phyloP scores from a whole-genome alignment of 2,329 filamentous ascomycete genomes.

The Aaosphaeria pasadenensis region DNA sequence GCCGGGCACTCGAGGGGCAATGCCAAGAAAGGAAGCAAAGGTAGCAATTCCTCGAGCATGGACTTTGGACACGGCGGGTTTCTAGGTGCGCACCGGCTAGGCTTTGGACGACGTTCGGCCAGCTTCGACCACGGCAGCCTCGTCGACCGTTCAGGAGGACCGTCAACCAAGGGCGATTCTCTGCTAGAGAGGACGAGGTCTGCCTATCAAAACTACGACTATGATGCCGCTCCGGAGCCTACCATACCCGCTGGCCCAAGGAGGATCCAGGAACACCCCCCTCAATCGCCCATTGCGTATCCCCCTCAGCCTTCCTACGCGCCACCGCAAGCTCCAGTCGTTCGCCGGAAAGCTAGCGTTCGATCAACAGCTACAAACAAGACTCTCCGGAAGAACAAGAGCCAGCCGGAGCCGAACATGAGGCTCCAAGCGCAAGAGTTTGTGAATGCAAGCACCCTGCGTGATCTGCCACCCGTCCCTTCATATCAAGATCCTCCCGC shows the following conservation, averaged over 20 bases:
- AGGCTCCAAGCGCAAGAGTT: constrained; percentile 48
- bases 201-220: constrained; percentile 52
- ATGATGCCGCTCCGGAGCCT: constrained; percentile 82
- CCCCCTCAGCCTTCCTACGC: constrained; percentile 37
- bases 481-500: constrained; percentile 49
- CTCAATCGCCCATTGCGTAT: constrained; percentile 37
- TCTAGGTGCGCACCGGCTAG: constrained; percentile 57
- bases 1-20: constrained; percentile 30
- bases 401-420: constrained; percentile 40
- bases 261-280: constrained; percentile 44
- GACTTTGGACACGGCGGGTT: constrained; percentile 61
- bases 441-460: constrained; percentile 45
- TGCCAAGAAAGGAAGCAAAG: constrained; percentile 65
- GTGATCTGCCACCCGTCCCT: constrained; percentile 43
- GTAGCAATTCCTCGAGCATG: constrained; percentile 66
- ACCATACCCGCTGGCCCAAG: constrained; percentile 79
- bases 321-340: constrained; percentile 39
- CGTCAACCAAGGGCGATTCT: constrained; percentile 39
- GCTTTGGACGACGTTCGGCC: constrained; percentile 59
- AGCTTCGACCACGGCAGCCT: constrained; percentile 63
- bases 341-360: constrained; percentile 57
- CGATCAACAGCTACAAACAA: constrained; percentile 55
- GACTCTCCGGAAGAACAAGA: constrained; percentile 43
- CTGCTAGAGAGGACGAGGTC: constrained; percentile 44
- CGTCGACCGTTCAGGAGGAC: constrained; percentile 13